These are phyloP conservation scores for Gnomoniopsis smithogilvyi DNA, from an alignment of 2,329 filamentous ascomycete species.

Conservation along the genomic window DNA sequence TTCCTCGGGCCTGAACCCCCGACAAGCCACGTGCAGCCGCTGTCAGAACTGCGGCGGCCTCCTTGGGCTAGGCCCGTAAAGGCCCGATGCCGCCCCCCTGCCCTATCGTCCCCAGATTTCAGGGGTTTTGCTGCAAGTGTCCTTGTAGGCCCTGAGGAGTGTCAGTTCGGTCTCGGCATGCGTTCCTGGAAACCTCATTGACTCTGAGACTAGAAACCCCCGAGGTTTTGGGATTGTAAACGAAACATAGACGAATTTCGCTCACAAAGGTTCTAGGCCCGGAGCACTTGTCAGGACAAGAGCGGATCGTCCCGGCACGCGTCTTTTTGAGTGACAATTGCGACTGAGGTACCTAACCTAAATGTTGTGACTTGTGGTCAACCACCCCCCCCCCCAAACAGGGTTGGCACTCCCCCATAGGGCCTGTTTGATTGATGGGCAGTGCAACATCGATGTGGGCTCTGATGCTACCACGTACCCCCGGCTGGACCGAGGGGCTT, in stretches of 20 bases:
- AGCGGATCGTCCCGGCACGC: no score
- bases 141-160: neutral
- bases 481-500: neutral
- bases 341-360: neutral
- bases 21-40: constrained; percentile 8
- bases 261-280: neutral
- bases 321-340: no score
- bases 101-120: neutral
- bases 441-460: neutral
- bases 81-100: neutral
- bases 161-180: neutral
- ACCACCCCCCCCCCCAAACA: no score
- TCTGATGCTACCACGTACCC: neutral
- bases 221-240: neutral
- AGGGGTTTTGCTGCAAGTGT: neutral
- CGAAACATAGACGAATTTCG: neutral
- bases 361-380: neutral
- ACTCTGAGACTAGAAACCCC: neutral
- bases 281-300: neutral
- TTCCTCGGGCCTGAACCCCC: neutral
- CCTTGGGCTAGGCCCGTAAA: neutral
- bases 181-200: neutral
- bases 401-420: no score
- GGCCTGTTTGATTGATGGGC: neutral
- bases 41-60: constrained; percentile 5